These are phyloP conservation scores for Fragaria iinumae DNA, from an alignment of 306 rosid genomes.

Conservation along the genomic window DNA sequence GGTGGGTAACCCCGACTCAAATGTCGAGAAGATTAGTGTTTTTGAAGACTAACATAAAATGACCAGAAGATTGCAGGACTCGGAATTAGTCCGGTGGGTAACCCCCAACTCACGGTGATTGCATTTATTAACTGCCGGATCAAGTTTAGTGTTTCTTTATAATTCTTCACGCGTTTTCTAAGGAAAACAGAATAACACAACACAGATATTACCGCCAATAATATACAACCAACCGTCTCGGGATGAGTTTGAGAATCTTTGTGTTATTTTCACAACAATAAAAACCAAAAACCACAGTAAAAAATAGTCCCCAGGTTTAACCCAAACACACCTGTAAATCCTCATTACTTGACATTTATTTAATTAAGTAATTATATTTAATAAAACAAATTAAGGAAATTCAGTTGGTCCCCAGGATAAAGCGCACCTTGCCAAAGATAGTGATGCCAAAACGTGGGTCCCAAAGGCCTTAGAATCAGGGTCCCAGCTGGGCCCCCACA, in stretches of 20 bases:
- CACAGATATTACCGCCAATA: constrained; percentile 2
- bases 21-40: too few relatives aligned
- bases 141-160: not conserved
- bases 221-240: constrained; percentile 26
- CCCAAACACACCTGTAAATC: not conserved
- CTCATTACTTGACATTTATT: not conserved
- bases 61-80: not conserved
- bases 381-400: not conserved
- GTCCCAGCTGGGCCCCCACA: constrained; percentile 52
- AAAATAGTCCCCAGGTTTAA: constrained; percentile 2
- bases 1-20: too few relatives aligned
- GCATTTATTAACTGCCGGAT: not conserved
- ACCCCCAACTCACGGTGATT: not conserved
- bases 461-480: constrained; percentile 25
- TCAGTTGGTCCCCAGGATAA: constrained; percentile 1
- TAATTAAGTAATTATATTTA: not conserved
- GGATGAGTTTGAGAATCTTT: constrained; percentile 44
- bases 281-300: constrained; percentile 8
- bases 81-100: not conserved
- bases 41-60: not conserved
- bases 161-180: not conserved
- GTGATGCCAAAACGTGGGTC: constrained; percentile 40
- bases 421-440: constrained; percentile 22
- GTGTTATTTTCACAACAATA: constrained; percentile 13
- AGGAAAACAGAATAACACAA: not conserved